A percentile compares a stretch with the other conserved stretches of the same genome.
Evolutionary conservation across 345 rosid species (phyloP).

Genomic region (Gossypium mustelinum): DNA sequence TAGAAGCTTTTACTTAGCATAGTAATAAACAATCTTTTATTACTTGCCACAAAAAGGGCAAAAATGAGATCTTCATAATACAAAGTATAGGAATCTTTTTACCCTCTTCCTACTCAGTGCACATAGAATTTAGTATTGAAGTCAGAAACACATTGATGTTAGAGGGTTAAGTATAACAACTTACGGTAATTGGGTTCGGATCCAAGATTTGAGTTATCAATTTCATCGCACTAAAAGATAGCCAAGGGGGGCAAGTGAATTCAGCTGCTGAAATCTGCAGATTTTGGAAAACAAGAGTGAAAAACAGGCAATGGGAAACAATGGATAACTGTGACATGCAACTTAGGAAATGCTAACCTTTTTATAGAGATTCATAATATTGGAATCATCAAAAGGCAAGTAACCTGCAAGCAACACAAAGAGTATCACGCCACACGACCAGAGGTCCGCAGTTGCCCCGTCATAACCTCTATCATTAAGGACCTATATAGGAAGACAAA

Average conservation of each 20-base stretch:
- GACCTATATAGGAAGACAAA: slow-evolving; percentile 50
- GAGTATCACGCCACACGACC: slow-evolving; percentile 98
- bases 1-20: neutral
- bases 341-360: slow-evolving; percentile 64
- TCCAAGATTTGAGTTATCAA: slow-evolving; percentile 79
- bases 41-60: neutral
- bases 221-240: slow-evolving; percentile 81
- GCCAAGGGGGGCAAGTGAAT: slow-evolving; percentile 94
- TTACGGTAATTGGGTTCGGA: slow-evolving; percentile 92
- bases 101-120: neutral
- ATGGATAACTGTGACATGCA: slow-evolving; percentile 12
- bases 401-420: slow-evolving; percentile 97
- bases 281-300: slow-evolving; percentile 8
- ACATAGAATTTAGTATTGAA: neutral
- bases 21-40: neutral
- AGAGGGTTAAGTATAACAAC: slow-evolving; percentile 23
- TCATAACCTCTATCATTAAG: slow-evolving; percentile 94
- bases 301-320: slow-evolving; percentile 18
- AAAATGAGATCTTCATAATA: neutral
- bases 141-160: slow-evolving; percentile 6
- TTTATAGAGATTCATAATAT: slow-evolving; percentile 89
- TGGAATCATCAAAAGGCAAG: slow-evolving; percentile 99
- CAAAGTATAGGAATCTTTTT: no score
- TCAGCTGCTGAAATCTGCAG: slow-evolving; percentile 88
- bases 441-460: slow-evolving; percentile 94